Evolutionary conservation across 1,284 basidiomycete species (phyloP).

Genomic region (Rhodotorula sp.): DNA sequence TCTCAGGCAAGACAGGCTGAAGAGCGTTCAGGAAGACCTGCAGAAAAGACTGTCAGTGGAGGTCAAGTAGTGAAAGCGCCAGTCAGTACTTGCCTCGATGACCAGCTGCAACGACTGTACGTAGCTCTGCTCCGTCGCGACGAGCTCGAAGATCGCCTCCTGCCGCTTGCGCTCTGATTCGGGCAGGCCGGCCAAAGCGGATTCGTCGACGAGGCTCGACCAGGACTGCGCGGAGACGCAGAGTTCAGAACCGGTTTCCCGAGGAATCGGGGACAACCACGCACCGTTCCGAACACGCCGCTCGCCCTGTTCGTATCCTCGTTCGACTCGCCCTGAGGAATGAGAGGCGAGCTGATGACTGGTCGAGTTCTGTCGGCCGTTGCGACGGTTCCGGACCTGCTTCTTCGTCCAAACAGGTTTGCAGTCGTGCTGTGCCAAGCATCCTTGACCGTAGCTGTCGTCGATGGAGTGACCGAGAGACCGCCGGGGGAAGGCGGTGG

Average conservation of each 20-base stretch:
- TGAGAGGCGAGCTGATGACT: conserved; percentile 42
- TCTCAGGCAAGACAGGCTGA: conserved; percentile 68
- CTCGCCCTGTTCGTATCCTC: conserved; percentile 51
- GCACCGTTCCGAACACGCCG: conserved; percentile 46
- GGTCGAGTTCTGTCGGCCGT: conserved; percentile 36
- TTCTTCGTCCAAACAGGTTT: conserved; percentile 15
- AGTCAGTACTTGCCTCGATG: conserved; percentile 65
- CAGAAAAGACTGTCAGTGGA: neutral
- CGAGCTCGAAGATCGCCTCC: conserved; percentile 88
- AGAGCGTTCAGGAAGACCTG: conserved; percentile 80
- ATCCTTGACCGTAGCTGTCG: conserved; percentile 17
- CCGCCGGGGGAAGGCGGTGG: conserved; percentile 10
- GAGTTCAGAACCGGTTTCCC: neutral
- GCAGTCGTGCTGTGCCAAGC: conserved; percentile 24
- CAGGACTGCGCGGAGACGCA: conserved; percentile 63
- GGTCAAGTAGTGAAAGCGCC: neutral
- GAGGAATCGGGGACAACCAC: neutral
- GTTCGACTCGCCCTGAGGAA: neutral
- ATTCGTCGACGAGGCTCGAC: conserved; percentile 82
- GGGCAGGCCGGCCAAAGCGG: conserved; percentile 73
- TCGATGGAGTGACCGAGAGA: conserved; percentile 6
- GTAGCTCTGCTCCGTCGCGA: conserved; percentile 80
- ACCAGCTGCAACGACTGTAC: conserved; percentile 85
- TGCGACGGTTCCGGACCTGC: conserved; percentile 42
- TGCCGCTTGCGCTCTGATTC: conserved; percentile 74